Percentiles rank a stretch among this genome's conserved stretches.
Conservation (phyloP, 768 basidiomycete species). For the Hygrophorus pudorinus region DNA sequence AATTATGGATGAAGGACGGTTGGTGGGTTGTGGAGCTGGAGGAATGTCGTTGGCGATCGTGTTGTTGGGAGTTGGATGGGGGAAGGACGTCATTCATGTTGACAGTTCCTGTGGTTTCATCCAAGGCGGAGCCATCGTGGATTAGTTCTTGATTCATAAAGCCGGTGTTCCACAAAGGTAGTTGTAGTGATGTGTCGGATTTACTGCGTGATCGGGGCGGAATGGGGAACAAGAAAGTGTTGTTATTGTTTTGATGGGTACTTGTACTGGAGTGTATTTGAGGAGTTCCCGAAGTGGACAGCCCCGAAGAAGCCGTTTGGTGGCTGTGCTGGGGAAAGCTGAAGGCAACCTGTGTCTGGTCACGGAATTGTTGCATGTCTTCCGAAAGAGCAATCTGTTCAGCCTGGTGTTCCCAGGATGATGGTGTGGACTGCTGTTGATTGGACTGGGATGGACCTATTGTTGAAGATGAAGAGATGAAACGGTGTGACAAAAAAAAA, state of each 20-base stretch:
- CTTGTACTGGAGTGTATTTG: slow-evolving; percentile 20
- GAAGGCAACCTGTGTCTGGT: slow-evolving; percentile 3
- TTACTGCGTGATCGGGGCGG: slow-evolving; percentile 35
- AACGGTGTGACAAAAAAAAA: slow-evolving; percentile 4
- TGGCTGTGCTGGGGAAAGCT: slow-evolving; percentile 3
- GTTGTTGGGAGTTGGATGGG: slow-evolving; percentile 14
- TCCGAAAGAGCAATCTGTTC: neutral
- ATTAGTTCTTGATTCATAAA: slow-evolving; percentile 9
- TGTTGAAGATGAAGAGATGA: neutral
- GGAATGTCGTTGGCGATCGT: slow-evolving; percentile 12
- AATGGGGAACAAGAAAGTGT: slow-evolving; percentile 28
- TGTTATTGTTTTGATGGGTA: slow-evolving; percentile 14
- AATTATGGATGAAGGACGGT: slow-evolving; percentile 21
- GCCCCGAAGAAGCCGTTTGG: slow-evolving; percentile 14
- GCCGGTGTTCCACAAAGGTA: slow-evolving; percentile 39
- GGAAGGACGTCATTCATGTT: slow-evolving; percentile 14
- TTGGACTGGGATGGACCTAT: neutral
- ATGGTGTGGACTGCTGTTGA: slow-evolving; percentile 1
- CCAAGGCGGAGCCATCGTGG: slow-evolving; percentile 27
- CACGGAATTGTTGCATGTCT: neutral
- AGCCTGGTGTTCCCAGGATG: slow-evolving; percentile 3
- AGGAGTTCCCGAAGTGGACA: slow-evolving; percentile 11
- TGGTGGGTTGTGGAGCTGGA: slow-evolving; percentile 17
- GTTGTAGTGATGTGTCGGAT: slow-evolving; percentile 49
- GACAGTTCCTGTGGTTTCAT: slow-evolving; percentile 15